phyloP scores from a whole-genome alignment of 768 basidiomycete species.

The Neoboletus subvelutipes region DNA sequence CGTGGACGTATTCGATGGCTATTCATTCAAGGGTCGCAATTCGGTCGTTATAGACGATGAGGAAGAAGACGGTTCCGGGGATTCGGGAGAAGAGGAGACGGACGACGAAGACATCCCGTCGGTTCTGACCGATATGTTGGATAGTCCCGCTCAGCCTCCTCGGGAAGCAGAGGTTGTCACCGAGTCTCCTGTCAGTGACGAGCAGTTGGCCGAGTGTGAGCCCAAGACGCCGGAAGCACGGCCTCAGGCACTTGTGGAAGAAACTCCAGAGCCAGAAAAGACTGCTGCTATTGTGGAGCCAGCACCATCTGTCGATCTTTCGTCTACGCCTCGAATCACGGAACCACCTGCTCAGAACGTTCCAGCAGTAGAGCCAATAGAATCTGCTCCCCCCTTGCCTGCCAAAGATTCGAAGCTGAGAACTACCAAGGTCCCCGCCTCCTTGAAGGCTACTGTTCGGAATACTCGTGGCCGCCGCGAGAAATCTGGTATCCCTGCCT shows the following conservation, averaged over 20 bases:
- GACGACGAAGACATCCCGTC: conserved; percentile 39
- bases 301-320: conserved; percentile 11
- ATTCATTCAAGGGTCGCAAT: conserved; percentile 87
- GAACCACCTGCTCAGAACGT: conserved; percentile 10
- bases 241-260: conserved; percentile 35
- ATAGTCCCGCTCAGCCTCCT: conserved; percentile 24
- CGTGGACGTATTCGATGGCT: conserved; percentile 88
- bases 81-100: conserved; percentile 35
- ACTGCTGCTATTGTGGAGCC: conserved; percentile 14
- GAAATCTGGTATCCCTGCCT: conserved; percentile 78
- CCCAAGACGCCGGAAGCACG: conserved; percentile 79
- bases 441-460: conserved; percentile 23
- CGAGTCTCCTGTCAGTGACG: conserved; percentile 35
- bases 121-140: conserved; percentile 17
- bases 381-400: conserved; percentile 28
- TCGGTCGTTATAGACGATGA: conserved; percentile 77
- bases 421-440: conserved; percentile 14
- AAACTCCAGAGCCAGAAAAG: conserved; percentile 20
- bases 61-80: conserved; percentile 44
- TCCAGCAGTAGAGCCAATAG: conserved; percentile 13
- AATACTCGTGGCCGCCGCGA: conserved; percentile 56
- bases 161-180: conserved; percentile 34
- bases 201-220: conserved; percentile 48
- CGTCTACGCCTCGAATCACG: conserved; percentile 12
- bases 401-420: conserved; percentile 36